These are phyloP conservation scores for Casaregolazyma lundiana DNA, from an alignment of 1,139 yeast genomes.

Conservation along the genomic window DNA sequence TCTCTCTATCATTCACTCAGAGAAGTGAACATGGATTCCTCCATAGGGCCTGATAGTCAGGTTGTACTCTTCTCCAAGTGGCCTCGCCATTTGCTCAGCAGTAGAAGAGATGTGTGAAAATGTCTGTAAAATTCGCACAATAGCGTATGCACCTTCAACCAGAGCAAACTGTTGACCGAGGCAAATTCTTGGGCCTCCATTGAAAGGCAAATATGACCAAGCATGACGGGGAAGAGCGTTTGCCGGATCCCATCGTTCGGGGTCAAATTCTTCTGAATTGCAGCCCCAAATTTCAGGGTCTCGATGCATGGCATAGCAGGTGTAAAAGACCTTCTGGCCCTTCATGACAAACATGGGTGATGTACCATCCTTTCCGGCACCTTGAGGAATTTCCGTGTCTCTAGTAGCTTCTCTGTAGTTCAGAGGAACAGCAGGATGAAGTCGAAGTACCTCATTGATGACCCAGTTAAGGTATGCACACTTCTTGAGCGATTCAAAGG, in stretches of 20 bases:
- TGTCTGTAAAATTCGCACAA: slow-evolving; percentile 40
- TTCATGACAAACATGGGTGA: slow-evolving; percentile 44
- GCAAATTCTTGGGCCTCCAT: slow-evolving; percentile 60
- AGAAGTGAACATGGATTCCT: slow-evolving; percentile 32
- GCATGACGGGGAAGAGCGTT: slow-evolving; percentile 20
- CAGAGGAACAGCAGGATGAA: slow-evolving; percentile 54
- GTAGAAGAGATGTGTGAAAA: slow-evolving; percentile 16
- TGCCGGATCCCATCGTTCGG: slow-evolving; percentile 45
- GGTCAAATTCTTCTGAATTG: slow-evolving; percentile 45
- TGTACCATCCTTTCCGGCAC: slow-evolving; percentile 46
- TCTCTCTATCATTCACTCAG: not conserved
- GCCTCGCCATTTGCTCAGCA: not conserved
- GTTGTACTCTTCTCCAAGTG: slow-evolving; percentile 13
- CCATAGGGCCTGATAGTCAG: slow-evolving; percentile 36
- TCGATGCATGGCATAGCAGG: slow-evolving; percentile 47
- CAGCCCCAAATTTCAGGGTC: slow-evolving; percentile 44
- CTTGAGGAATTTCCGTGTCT: slow-evolving; percentile 48
- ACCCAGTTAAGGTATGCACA: slow-evolving; percentile 46
- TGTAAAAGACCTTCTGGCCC: slow-evolving; percentile 45
- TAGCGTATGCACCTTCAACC: slow-evolving; percentile 49
- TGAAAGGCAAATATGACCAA: slow-evolving; percentile 54
- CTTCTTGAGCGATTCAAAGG: slow-evolving; percentile 49
- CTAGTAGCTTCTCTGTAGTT: slow-evolving; percentile 45
- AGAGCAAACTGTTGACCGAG: slow-evolving; percentile 58
- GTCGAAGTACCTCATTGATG: slow-evolving; percentile 48